Evolutionary conservation across 1,284 basidiomycete genomes (phyloP).

Genomic region (Marasmius oreades): DNA sequence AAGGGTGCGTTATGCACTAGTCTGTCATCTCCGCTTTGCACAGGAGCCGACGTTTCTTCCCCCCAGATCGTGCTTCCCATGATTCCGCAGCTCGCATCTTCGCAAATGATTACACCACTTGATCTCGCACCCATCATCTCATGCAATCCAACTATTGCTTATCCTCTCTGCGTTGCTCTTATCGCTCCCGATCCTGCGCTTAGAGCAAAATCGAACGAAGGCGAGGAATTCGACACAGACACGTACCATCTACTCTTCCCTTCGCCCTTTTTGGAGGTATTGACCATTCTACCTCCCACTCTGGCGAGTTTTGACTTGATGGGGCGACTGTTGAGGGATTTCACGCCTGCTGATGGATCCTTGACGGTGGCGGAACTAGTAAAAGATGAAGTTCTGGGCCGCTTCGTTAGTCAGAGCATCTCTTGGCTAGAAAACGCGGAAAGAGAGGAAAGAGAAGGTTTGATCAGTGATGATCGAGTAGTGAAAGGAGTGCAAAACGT

Average conservation of each 20-base stretch:
- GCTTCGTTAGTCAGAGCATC: constrained; percentile 63
- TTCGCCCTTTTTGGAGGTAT: constrained; percentile 52
- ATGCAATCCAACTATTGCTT: constrained; percentile 65
- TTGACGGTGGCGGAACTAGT: constrained; percentile 63
- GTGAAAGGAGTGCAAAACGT: constrained; percentile 68
- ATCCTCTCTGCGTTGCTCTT: constrained; percentile 57
- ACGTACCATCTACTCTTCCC: constrained; percentile 29
- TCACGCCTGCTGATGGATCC: constrained; percentile 38
- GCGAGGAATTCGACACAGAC: not conserved
- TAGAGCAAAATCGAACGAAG: not conserved
- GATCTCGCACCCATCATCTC: constrained; percentile 63
- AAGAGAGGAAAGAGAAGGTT: constrained; percentile 57
- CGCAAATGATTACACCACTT: constrained; percentile 59
- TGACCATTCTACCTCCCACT: constrained; percentile 58
- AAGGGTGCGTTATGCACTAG: constrained; percentile 41
- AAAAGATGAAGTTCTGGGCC: constrained; percentile 58
- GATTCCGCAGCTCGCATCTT: constrained; percentile 38
- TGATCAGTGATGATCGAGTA: constrained; percentile 67
- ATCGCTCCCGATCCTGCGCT: constrained; percentile 31
- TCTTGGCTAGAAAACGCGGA: constrained; percentile 67
- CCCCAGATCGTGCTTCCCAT: constrained; percentile 47
- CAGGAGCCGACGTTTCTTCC: constrained; percentile 3
- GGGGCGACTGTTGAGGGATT: constrained; percentile 60
- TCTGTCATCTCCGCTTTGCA: constrained; percentile 1
- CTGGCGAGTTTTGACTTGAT: constrained; percentile 71